A percentile compares a stretch with the other conserved stretches of the same genome.
Evolutionary conservation across 2,329 filamentous ascomycete genomes (phyloP).

Genomic region (Fusarium sp.): DNA sequence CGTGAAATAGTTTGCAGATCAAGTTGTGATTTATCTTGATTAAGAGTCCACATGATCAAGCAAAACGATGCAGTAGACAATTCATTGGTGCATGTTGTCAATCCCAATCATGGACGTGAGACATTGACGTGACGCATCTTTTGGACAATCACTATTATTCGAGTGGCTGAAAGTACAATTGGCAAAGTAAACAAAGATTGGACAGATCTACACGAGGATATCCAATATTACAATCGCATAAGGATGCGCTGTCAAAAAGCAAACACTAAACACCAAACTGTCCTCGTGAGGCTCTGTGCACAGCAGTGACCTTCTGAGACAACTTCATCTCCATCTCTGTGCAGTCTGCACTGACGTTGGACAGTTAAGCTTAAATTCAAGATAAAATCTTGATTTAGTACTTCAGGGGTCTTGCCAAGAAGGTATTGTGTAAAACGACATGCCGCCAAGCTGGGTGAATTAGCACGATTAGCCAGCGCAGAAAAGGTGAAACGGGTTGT

Average conservation of each 20-base stretch:
- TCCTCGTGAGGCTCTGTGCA: not conserved
- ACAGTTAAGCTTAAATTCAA: slow-evolving; percentile 5
- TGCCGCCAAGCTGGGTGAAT: not conserved
- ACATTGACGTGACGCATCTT: not conserved
- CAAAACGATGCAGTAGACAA: not conserved
- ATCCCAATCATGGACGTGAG: not conserved
- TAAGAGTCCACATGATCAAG: not conserved
- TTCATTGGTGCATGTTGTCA: not conserved
- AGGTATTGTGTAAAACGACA: not conserved
- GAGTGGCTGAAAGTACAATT: not conserved
- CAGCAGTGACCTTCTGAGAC: not conserved
- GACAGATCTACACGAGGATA: accelerated
- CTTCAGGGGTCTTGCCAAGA: not conserved
- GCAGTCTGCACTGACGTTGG: not conserved
- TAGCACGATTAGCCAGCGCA: not conserved
- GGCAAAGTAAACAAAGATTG: not conserved
- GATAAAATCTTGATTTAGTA: not conserved
- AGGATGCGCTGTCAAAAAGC: not conserved
- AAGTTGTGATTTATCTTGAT: not conserved
- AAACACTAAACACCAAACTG: not conserved
- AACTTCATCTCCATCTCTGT: not conserved
- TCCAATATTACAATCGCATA: not conserved
- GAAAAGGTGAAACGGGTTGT: not conserved
- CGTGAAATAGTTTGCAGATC: not conserved
- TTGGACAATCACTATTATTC: not conserved